phyloP scores from a whole-genome alignment of 768 basidiomycete species.

The Mycena maculata region DNA sequence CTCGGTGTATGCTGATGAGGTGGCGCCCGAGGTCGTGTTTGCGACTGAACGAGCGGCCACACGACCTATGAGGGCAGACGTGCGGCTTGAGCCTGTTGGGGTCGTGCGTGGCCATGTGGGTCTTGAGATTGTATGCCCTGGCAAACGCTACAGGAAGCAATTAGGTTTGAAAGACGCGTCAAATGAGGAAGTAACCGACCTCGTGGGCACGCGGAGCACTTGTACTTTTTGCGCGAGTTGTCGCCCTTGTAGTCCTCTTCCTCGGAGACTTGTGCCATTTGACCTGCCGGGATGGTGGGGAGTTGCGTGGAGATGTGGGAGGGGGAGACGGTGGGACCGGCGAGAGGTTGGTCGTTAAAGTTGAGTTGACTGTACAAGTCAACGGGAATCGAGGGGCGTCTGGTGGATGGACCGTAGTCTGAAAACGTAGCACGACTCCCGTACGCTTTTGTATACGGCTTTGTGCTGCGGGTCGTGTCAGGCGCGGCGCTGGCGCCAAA shows the following conservation, averaged over 20 bases:
- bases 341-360: constrained; percentile 55
- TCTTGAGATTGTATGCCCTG: constrained; percentile 94
- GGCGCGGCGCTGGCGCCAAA: constrained; percentile 62
- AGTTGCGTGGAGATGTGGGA: constrained; percentile 64
- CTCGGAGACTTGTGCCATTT: constrained; percentile 51
- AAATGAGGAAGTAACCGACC: constrained; percentile 54
- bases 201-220: constrained; percentile 79
- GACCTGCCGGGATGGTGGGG: constrained; percentile 57
- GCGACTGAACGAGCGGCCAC: constrained; percentile 91
- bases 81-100: constrained; percentile 92
- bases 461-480: constrained; percentile 44
- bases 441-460: constrained; percentile 51
- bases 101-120: constrained; percentile 95
- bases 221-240: constrained; percentile 78
- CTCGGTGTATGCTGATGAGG: constrained; percentile 85
- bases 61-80: constrained; percentile 85
- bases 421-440: constrained; percentile 67
- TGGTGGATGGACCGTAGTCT: constrained; percentile 70
- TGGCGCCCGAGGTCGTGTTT: constrained; percentile 96
- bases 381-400: constrained; percentile 57
- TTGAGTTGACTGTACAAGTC: constrained; percentile 64
- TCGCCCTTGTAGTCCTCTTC: constrained; percentile 68
- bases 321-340: constrained; percentile 66
- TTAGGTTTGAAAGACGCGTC: constrained; percentile 20
- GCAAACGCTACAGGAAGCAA: constrained; percentile 75